Conservation (phyloP, 495 filamentous ascomycete species). For the Aspergillus cristatus region DNA sequence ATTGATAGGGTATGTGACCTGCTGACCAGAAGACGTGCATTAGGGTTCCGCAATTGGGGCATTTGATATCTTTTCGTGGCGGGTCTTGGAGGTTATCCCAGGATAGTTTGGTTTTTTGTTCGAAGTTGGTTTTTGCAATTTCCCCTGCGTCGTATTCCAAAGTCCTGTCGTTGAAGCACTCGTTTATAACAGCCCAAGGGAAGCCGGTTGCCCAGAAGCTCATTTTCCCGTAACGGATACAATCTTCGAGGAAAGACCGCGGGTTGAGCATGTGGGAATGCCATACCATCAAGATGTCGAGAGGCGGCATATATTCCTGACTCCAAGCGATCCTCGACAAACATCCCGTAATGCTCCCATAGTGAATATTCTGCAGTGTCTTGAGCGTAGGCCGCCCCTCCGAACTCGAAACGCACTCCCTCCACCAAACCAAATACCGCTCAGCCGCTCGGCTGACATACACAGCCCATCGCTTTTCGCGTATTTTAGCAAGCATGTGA, state of each 20-base stretch:
- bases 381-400: constrained; percentile 2
- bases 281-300: constrained; percentile 84
- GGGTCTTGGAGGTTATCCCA: constrained; percentile 54
- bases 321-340: constrained; percentile 6
- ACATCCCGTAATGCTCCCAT: constrained; percentile 8
- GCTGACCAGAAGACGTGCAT: constrained; percentile 53
- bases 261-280: constrained; percentile 83
- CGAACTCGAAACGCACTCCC: constrained; percentile 11
- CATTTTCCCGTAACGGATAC: constrained; percentile 50
- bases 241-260: constrained; percentile 68
- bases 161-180: constrained; percentile 51
- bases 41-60: constrained; percentile 42
- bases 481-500: constrained; percentile 36
- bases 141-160: constrained; percentile 53
- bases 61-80: constrained; percentile 39
- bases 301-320: constrained; percentile 17
- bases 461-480: constrained; percentile 74
- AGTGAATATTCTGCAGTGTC: constrained; percentile 2
- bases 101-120: constrained; percentile 34
- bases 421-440: constrained; percentile 68
- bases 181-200: constrained; percentile 59
- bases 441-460: constrained; percentile 66
- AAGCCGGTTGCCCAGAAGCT: constrained; percentile 56
- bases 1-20: constrained; percentile 21
- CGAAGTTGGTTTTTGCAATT: constrained; percentile 39